Conservation (phyloP, 257 asterid species). For the Forsythia suspensa region DNA sequence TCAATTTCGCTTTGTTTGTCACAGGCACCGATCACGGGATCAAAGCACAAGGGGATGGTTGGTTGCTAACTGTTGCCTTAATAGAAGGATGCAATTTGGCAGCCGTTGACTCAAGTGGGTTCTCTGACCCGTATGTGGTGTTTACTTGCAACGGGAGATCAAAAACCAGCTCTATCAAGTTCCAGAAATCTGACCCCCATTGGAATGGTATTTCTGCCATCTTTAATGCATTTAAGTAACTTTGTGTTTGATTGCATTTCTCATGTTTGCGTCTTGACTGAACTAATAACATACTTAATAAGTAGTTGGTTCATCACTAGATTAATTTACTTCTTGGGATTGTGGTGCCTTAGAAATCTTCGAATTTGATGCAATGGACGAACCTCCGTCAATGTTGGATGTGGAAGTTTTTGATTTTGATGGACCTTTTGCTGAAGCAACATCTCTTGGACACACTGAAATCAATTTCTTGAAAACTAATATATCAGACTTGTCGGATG, state of each 20-base stretch:
- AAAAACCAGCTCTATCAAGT: constrained; percentile 91
- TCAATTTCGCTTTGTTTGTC: constrained; percentile 18
- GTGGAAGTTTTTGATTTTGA: constrained; percentile 92
- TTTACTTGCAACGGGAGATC: constrained; percentile 93
- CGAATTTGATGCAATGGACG: constrained; percentile 98
- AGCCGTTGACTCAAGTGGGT: constrained; percentile 85
- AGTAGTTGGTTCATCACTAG: background rate
- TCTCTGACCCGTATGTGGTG: constrained; percentile 96
- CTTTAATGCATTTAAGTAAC: background rate
- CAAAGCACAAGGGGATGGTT: constrained; percentile 95
- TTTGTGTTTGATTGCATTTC: background rate
- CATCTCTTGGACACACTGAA: constrained; percentile 87
- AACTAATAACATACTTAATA: background rate
- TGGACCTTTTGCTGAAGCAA: constrained; percentile 94
- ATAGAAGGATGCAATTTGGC: constrained; percentile 86
- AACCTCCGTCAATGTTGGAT: constrained; percentile 89
- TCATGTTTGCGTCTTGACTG: background rate
- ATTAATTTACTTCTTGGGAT: constrained; percentile 21
- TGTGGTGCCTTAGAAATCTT: constrained; percentile 63
- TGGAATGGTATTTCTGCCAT: constrained; percentile 71
- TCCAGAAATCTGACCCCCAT: constrained; percentile 76
- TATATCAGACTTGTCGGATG: constrained; percentile 79
- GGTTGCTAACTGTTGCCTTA: constrained; percentile 97
- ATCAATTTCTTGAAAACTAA: constrained; percentile 77
- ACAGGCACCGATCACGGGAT: constrained; percentile 92